Evolutionary conservation across 1,284 basidiomycete genomes (phyloP), one percentile per base, ranked within the genome.

Genomic region (Naganishia liquefaciens): DNA sequence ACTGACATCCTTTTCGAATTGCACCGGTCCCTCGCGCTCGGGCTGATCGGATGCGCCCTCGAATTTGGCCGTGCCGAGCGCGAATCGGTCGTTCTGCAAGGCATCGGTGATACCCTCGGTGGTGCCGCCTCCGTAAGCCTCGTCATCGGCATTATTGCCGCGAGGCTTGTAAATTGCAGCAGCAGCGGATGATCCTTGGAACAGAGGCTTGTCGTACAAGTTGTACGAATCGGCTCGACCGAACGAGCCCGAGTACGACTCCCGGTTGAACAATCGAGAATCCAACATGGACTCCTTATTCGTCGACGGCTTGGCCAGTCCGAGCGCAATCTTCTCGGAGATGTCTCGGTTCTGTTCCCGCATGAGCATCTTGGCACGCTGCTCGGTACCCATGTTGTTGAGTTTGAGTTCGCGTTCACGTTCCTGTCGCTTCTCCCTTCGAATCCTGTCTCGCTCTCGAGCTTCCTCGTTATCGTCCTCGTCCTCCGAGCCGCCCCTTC

Each of bases 361-460:
- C 27, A 94, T 92, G 63, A 99, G 83, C 84, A 92, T 88, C 81
- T 96, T 96, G 27, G 96, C 93, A 6, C 96, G 86, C 76, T 93
- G 90, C 80, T 99, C 96, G 40, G 88, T 87, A 42, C 96, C 96
- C 96, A 99, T 99, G 75, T 98, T 98, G 79, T 86, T 93, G 93
- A 99, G 96, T 66, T 96, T 85, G 87, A 99, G 87, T 80, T 99
- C 95, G 60, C 95, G 87, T 81, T 99, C 94, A 40, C 94, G 87
- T 76, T 99, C 92, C 65, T 88, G 85, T 73, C 91, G 84, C 82
- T 97, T 93, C 83, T 98, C 93, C 62, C 85, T 82, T 62, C 95
- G 86, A 84, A 98, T 93, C 70, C 88, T 81, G 77, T 98, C 94
- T 58, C 96, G 87, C 73, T 96, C 84, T 74, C 85, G 84, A 57